Conservation (phyloP, 2,329 filamentous ascomycete genomes). For the Lasiodiplodia hormozganensis region DNA sequence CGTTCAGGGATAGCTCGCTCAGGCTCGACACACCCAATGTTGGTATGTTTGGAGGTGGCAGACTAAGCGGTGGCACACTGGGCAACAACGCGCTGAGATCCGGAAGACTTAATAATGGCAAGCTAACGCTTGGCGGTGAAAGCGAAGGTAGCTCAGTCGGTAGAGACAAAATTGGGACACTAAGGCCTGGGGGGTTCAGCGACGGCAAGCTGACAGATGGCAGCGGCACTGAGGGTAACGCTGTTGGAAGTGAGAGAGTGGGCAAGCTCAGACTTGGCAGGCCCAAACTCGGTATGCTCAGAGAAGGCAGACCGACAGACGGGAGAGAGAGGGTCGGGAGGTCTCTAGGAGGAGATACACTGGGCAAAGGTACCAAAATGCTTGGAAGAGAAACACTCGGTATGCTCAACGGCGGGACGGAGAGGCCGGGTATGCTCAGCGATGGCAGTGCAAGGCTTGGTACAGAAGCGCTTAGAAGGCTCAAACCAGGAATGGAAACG, state of each 20-base stretch:
- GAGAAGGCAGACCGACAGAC: background rate
- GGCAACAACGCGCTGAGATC: background rate
- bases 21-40: too few relatives aligned
- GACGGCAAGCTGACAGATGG: background rate
- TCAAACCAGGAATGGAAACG: background rate
- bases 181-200: background rate
- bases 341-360: background rate
- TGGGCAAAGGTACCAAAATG: background rate
- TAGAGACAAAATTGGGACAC: background rate
- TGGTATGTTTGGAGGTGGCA: background rate
- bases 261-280: background rate
- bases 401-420: background rate
- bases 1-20: too few relatives aligned
- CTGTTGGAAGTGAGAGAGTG: background rate
- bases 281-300: background rate
- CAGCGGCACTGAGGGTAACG: background rate
- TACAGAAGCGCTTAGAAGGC: background rate
- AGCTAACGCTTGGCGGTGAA: background rate
- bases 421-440: background rate
- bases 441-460: background rate
- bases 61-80: background rate
- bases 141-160: constrained; percentile 13
- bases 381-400: background rate
- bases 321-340: background rate
- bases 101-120: background rate